Conservation (phyloP, 805 yeast genomes). For the Wickerhamiella cacticola region DNA sequence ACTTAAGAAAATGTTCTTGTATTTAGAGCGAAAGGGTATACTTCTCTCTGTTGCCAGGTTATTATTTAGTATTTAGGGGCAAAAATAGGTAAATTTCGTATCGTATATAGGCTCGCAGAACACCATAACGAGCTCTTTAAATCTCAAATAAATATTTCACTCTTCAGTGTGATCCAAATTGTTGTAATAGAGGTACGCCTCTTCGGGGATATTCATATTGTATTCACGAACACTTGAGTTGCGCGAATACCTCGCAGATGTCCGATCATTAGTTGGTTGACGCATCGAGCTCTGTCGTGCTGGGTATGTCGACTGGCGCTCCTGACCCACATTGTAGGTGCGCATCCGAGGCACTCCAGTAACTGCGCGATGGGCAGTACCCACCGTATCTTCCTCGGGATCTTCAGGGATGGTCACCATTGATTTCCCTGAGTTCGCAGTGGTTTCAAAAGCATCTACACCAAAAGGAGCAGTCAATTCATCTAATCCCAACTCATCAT, state of each 20-base stretch:
- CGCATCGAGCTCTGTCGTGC: slow-evolving; percentile 10
- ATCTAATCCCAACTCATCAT: slow-evolving; percentile 8
- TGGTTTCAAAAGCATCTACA: slow-evolving; percentile 13
- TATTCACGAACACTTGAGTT: slow-evolving; percentile 19
- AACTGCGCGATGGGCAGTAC: slow-evolving; percentile 1
- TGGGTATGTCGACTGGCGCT: slow-evolving; percentile 5
- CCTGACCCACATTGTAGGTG: neutral
- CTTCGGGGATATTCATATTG: slow-evolving; percentile 21
- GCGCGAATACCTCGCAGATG: slow-evolving; percentile 12
- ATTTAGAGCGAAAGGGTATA: too few species aligned
- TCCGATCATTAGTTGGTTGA: slow-evolving; percentile 1
- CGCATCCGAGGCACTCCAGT: slow-evolving; percentile 7
- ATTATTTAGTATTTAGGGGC: too few species aligned
- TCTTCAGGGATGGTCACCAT: slow-evolving; percentile 16
- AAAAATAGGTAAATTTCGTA: too few species aligned
- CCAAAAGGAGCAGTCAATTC: slow-evolving; percentile 4
- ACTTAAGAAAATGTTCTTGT: too few species aligned
- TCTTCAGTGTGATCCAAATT: slow-evolving; percentile 6
- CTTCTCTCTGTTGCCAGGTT: too few species aligned
- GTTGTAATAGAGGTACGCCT: slow-evolving; percentile 17
- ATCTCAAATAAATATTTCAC: neutral
- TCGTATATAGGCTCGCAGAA: too few species aligned
- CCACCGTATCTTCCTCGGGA: slow-evolving; percentile 9
- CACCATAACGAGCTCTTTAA: too few species aligned
- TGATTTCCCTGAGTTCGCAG: slow-evolving; percentile 13